phyloP scores from a whole-genome alignment of 2,329 filamentous ascomycete genomes.

The Penicillium decumbens region DNA sequence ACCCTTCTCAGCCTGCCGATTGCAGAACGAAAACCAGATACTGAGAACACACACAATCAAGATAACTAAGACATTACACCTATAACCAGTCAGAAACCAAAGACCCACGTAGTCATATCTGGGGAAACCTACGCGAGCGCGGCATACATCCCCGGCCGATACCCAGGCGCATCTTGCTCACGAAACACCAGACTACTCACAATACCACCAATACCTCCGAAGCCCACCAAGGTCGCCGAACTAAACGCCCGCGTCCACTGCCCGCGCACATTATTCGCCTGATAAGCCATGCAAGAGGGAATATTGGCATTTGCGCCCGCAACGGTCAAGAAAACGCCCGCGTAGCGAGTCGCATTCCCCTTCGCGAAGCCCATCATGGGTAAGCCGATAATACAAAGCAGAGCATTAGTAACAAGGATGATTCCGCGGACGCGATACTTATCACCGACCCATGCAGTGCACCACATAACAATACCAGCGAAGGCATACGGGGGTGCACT shows the following conservation, averaged over 20 bases:
- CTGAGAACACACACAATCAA: constrained; percentile 27
- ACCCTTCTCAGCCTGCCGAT: constrained; percentile 33
- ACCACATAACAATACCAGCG: constrained; percentile 59
- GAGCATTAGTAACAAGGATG: constrained; percentile 61
- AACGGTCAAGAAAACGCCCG: constrained; percentile 71
- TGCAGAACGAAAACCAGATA: constrained; percentile 32
- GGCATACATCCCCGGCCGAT: constrained; percentile 35
- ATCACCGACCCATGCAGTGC: constrained; percentile 60
- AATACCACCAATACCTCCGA: constrained; percentile 75
- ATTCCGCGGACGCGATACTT: constrained; percentile 62
- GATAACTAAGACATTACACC: constrained; percentile 34
- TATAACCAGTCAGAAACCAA: constrained; percentile 8
- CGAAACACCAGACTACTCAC: constrained; percentile 69
- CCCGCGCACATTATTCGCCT: constrained; percentile 81
- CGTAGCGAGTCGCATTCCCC: constrained; percentile 58
- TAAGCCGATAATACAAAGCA: constrained; percentile 64
- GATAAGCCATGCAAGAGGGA: constrained; percentile 69
- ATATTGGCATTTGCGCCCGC: constrained; percentile 74
- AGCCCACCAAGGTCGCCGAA: constrained; percentile 69
- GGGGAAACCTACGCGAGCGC: constrained; percentile 26
- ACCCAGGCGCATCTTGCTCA: constrained; percentile 32
- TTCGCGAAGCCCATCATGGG: constrained; percentile 66
- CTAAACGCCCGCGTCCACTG: constrained; percentile 85
- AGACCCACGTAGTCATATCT: not conserved
- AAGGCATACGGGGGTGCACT: constrained; percentile 66